phyloP scores from a whole-genome alignment of 257 asterid genomes.

The Linaria vulgaris region DNA sequence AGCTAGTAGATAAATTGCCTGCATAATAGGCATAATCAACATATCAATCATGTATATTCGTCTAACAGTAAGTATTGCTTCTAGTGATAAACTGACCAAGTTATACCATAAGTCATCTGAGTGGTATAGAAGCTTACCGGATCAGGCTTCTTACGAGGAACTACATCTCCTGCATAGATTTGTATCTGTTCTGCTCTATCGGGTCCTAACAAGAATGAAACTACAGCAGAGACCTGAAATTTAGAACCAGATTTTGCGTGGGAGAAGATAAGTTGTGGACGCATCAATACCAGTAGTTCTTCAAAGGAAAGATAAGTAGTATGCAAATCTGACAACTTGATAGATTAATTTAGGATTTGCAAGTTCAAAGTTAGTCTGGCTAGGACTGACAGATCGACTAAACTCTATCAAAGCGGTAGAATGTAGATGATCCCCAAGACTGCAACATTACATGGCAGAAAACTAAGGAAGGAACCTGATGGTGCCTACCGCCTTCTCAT shows the following conservation, averaged over 20 bases:
- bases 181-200: conserved; percentile 76
- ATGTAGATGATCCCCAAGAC: not conserved
- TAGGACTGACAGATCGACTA: too few relatives aligned
- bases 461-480: conserved; percentile 46
- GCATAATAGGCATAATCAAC: conserved; percentile 30
- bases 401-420: not conserved
- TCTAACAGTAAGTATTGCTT: not conserved
- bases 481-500: conserved; percentile 98
- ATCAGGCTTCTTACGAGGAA: conserved; percentile 95
- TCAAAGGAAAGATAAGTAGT: not conserved
- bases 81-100: not conserved
- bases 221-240: conserved; percentile 89
- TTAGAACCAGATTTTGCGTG: not conserved
- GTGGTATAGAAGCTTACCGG: conserved; percentile 56
- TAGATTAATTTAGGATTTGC: too few relatives aligned
- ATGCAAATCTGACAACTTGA: too few relatives aligned
- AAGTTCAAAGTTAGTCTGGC: not conserved
- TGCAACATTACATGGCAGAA: conserved; percentile 18
- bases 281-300: not conserved
- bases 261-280: not conserved
- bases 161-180: conserved; percentile 95
- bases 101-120: conserved; percentile 2
- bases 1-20: conserved; percentile 94
- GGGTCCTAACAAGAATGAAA: conserved; percentile 81
- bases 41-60: not conserved